Evolutionary conservation across 2,329 filamentous ascomycete genomes (phyloP), one percentile per base, ranked within the genome.

Genomic region (Aspergillus fischeri): DNA sequence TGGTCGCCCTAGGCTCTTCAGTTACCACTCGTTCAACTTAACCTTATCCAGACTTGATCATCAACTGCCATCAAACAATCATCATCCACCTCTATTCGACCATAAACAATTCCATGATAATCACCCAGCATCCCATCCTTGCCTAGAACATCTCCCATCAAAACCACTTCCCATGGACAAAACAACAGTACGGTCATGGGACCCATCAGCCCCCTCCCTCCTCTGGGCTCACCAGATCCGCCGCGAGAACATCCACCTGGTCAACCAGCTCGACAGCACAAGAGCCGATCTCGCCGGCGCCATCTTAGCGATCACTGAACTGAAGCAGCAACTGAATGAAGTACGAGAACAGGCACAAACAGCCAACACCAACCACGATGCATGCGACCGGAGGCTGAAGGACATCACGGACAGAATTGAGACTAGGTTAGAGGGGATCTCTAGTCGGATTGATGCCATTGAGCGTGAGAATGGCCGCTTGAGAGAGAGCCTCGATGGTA

Each of bases 201-300:
- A 60, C 14, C 24, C 55, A 41, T 49, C 53, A 27, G 27, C 64
- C 17, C 27, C 62, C 56, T 63, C 69, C 7, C 64, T 75, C 24
- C 71, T 76, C 52, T 75, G 73, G 74, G 72, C 70, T 5, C 68
- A 75, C 59, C 67, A 76, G 53, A 64, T 75, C n/a, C 71, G 70
- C 20, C 72, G 72, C 21, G 71, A 74, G 56, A 70, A 75, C 57
- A 64, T 68, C 47, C 64, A 66, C 28, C 65, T 75, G 8, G 59
- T 67, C 20, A 57, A 67, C 11, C 64, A 67, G 27, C 57, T 75
- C 49, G 60, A 67, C 7, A 59, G 50, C 38, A 53, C 69, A 2
- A 64, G 66, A 29, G 17, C 53, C 1, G 44, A 58, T 2, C 57
- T 64, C 51, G 32, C 54, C 35, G 53, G 52, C 9, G 52, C 63